A percentile compares a stretch with the other conserved stretches of the same genome.
These are phyloP conservation scores for Lactuca saligna DNA, from an alignment of 129 eudicot genomes.

Conservation along the genomic window DNA sequence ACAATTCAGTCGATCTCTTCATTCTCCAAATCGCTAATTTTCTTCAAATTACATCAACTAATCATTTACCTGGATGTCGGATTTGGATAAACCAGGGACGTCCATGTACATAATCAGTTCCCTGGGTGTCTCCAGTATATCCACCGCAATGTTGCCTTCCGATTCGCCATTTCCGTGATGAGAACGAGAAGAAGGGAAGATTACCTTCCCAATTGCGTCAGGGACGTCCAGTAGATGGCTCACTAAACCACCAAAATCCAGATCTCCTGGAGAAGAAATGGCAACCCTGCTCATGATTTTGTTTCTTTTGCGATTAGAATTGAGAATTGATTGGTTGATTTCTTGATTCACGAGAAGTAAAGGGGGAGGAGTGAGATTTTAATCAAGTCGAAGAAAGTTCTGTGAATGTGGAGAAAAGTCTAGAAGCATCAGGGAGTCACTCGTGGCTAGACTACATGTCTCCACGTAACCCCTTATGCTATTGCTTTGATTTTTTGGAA, in stretches of 20 bases:
- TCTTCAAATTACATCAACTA: background rate
- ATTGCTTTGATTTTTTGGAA: no score
- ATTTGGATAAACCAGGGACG: slow-evolving; percentile 78
- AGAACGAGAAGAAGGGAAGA: slow-evolving; percentile 28
- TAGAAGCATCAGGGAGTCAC: slow-evolving; percentile 28
- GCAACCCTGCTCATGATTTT: slow-evolving; percentile 41
- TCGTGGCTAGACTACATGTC: background rate
- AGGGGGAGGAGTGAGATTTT: slow-evolving; percentile 1
- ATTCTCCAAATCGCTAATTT: background rate
- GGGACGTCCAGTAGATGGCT: slow-evolving; percentile 51
- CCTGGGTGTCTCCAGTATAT: slow-evolving; percentile 60
- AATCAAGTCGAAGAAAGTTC: slow-evolving; percentile 34
- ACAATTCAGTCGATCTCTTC: background rate
- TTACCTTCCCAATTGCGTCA: slow-evolving; percentile 32
- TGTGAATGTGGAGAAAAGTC: slow-evolving; percentile 29
- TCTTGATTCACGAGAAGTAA: background rate
- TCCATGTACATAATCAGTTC: slow-evolving; percentile 57
- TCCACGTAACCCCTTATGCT: background rate
- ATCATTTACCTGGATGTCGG: slow-evolving; percentile 65
- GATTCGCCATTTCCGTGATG: slow-evolving; percentile 29
- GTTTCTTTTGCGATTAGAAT: background rate
- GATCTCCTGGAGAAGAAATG: slow-evolving; percentile 17
- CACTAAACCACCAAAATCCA: slow-evolving; percentile 33
- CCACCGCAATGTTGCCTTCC: slow-evolving; percentile 38
- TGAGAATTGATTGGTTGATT: background rate